Evolutionary conservation across 345 rosid species (phyloP), one percentile per base, ranked within the genome.

Genomic region (Cardamine occulta): DNA sequence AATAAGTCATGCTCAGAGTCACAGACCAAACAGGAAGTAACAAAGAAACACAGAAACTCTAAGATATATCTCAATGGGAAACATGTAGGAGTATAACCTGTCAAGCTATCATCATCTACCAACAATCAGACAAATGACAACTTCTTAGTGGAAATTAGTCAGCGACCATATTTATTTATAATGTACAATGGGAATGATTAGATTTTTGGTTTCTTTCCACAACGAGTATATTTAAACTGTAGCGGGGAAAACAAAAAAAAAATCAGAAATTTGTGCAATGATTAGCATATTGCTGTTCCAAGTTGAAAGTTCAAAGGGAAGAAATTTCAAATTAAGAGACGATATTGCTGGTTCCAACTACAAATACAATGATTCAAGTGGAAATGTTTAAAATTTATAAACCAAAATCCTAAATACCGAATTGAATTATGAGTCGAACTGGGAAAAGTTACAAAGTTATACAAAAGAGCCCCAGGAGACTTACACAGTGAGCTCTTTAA

Each of bases 401-500:
- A 6, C 18, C 23, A 8, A 52, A 73, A 29, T 2, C 26, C 24
- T 58, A 1, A 37, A 4, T 35, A 34, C 15, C 32, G 67, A 47
- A 59, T 37, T 15, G 3, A 71, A n/a, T 10, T 21, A 21, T 9
- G 45, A 67, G 31, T 15, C 61, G 11, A 34, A 0, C 49, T 23
- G 51, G 24, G 3, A 21, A 28, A 17, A 37, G 12, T 9, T 65
- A 29, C 45, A 42, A 42, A 14, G 14, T 42, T 14, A 1, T 14
- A 4, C 2, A 5, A 42, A 42, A 42, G 17, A 42, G 17, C 13
- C 47, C n/a, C 47, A 40, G 4, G 44, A 58, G 45, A 42, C 60
- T 49, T 62, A 61, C 67, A 59, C 58, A 34, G 59, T 49, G 59
- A 70, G 17, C 51, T 31, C 26, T 35, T 60, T 37, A 52, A 72